These are phyloP conservation scores for Silene latifolia DNA, from an alignment of 148 eudicot species.

Conservation along the genomic window DNA sequence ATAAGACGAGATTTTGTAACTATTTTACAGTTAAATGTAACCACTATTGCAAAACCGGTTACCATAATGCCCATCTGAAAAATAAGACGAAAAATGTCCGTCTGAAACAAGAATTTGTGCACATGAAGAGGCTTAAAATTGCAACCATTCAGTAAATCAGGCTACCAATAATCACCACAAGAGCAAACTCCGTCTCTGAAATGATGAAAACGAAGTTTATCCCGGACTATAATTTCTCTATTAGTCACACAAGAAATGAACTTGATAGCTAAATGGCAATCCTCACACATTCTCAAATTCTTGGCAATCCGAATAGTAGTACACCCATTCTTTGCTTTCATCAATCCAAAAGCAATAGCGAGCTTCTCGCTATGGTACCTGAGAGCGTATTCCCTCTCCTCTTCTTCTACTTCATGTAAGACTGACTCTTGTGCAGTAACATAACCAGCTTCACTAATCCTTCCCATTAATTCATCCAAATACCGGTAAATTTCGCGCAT, in stretches of 20 bases:
- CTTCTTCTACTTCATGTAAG: constrained; percentile 64
- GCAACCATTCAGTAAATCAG: neutral
- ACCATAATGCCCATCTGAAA: too few species aligned
- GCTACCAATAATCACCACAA: constrained; percentile 61
- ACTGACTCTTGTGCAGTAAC: constrained; percentile 40
- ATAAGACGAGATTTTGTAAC: too few species aligned
- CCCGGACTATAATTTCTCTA: constrained; percentile 54
- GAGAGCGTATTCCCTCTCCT: constrained; percentile 49
- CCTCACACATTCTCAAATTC: constrained; percentile 71
- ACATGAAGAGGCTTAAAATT: too few species aligned
- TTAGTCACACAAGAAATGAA: constrained; percentile 40
- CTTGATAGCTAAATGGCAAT: constrained; percentile 64
- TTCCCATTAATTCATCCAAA: constrained; percentile 52
- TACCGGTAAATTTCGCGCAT: constrained; percentile 38
- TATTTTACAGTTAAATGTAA: too few species aligned
- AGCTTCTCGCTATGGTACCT: constrained; percentile 72
- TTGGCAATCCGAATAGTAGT: constrained; percentile 44
- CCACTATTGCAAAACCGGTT: too few species aligned
- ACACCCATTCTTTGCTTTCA: constrained; percentile 30
- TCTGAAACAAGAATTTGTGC: too few species aligned
- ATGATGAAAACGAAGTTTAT: constrained; percentile 71
- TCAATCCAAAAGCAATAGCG: constrained; percentile 57
- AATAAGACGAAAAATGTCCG: too few species aligned
- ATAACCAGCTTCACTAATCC: constrained; percentile 48
- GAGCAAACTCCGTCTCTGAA: constrained; percentile 59